A percentile compares a stretch with the other conserved stretches of the same genome.
Conservation (phyloP, 2,329 filamentous ascomycete genomes). For the Monosporascus sp. region DNA sequence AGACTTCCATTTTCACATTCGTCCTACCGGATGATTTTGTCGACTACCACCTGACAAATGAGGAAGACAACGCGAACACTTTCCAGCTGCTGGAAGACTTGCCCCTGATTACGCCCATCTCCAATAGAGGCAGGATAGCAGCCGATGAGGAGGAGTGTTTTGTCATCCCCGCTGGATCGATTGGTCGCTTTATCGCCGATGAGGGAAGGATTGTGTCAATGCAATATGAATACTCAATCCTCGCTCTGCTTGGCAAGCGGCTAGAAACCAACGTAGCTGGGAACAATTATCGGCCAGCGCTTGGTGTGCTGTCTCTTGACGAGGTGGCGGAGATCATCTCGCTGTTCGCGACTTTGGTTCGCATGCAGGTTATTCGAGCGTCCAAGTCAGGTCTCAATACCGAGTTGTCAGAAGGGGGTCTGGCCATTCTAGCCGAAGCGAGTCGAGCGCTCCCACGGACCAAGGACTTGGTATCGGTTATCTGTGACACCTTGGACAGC, state of each 20-base stretch:
- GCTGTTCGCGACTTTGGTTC: constrained; percentile 66
- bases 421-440: constrained; percentile 52
- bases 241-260: constrained; percentile 73
- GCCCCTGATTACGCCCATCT: constrained; percentile 51
- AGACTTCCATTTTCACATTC: constrained; percentile 71
- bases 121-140: constrained; percentile 38
- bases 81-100: constrained; percentile 63
- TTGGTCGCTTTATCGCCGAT: constrained; percentile 70
- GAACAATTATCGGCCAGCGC: constrained; percentile 45
- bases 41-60: constrained; percentile 70
- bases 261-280: constrained; percentile 62
- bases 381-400: constrained; percentile 12
- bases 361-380: constrained; percentile 39
- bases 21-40: constrained; percentile 66
- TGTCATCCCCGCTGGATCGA: constrained; percentile 58
- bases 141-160: constrained; percentile 48
- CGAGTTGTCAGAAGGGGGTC: constrained; percentile 25
- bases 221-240: constrained; percentile 73
- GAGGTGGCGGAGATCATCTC: constrained; percentile 68
- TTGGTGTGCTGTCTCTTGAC: constrained; percentile 50
- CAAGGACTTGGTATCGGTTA: constrained; percentile 71
- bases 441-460: constrained; percentile 50
- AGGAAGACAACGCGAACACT: constrained; percentile 79
- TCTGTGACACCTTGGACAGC: constrained; percentile 80
- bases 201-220: constrained; percentile 69